Base-by-base conservation (phyloP, 768 basidiomycete genomes). In the Ephemerocybe angulata region DNA sequence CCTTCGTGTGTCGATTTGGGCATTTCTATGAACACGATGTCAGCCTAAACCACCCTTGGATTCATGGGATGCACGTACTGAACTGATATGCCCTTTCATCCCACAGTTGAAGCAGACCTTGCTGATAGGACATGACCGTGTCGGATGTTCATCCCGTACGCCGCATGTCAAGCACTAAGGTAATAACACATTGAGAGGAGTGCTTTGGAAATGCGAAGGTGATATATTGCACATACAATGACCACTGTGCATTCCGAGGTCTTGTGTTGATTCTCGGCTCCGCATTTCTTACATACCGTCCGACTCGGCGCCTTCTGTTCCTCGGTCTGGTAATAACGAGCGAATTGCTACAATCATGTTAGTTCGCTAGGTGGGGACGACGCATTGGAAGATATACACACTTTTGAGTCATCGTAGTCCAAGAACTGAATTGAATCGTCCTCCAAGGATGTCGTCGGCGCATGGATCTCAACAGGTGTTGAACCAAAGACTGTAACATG, bases 1-100 rank as follows among this genome's bases (percentile, higher is more conserved):
- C 42, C 46, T 57, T 49, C 58, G 63, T 33, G 62, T 66, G 22
- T 67, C 83, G 80, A 67, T 90, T 88, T 3, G 90, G 87, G 64
- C 88, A 91, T n/a, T 77, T 80, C 86, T 89, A 62, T 31, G 33
- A 44, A 48, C 38, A 7, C 17, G 52, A 43, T 50, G n/a, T 62
- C 35, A 25, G 43, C n/a, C 51, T 13, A 46, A 27, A 31, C 27
- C 38, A 29, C 38, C 47, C 33, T 25, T 21, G 8, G 15, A 42
- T 24, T 24, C 4, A 17, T 28, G 15, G 28, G 15, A 37, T 31
- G 2, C 12, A 67, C 79, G 47, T 60, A 88, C 90, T 54, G 72
- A 76, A 59, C 79, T 88, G 52, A 90, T 81, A 63, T 91, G 90
- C 1, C 90, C 90, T 65, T 87, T 88, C 87, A 90, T 89, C 15